Conservation (phyloP, 257 asterid genomes). For the Lavandula angustifolia region DNA sequence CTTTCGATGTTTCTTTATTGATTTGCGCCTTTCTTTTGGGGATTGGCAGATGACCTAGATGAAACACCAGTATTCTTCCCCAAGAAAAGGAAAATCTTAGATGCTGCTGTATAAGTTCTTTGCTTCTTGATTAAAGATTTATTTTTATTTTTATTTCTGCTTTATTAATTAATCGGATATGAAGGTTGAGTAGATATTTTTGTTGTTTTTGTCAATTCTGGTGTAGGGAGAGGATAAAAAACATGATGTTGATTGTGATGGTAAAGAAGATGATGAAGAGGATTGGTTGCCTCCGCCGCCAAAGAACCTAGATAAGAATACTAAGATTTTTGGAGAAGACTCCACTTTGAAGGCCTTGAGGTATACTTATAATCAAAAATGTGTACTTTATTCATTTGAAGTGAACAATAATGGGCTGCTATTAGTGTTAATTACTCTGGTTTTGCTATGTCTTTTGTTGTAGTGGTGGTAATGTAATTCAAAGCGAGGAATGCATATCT, state of each 20-base stretch:
- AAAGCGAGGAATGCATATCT: background rate
- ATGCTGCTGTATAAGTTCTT: conserved; percentile 43
- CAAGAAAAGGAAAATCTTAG: conserved; percentile 52
- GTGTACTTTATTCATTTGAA: background rate
- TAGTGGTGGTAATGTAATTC: conserved; percentile 1
- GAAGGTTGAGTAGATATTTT: conserved; percentile 23
- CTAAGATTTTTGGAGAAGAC: conserved; percentile 45
- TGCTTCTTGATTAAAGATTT: background rate
- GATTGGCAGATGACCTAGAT: conserved; percentile 64
- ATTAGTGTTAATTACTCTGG: background rate
- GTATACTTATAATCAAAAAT: conserved; percentile 36
- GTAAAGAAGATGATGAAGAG: conserved; percentile 64
- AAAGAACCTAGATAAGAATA: conserved; percentile 32
- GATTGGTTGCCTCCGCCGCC: conserved; percentile 96
- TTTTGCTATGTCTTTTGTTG: conserved; percentile 14
- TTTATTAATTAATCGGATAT: conserved; percentile 16
- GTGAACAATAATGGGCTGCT: background rate
- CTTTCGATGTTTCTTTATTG: background rate
- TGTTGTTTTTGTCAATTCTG: conserved; percentile 13
- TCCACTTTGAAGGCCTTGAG: conserved; percentile 82
- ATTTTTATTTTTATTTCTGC: background rate
- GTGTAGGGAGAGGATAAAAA: conserved; percentile 47
- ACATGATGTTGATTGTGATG: conserved; percentile 47
- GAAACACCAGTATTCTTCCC: conserved; percentile 45
- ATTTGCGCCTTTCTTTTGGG: conserved; percentile 21